A percentile compares a stretch with the other conserved stretches of the same genome.
phyloP scores from a whole-genome alignment of 148 eudicot species.

The Spergularia bocconei region DNA sequence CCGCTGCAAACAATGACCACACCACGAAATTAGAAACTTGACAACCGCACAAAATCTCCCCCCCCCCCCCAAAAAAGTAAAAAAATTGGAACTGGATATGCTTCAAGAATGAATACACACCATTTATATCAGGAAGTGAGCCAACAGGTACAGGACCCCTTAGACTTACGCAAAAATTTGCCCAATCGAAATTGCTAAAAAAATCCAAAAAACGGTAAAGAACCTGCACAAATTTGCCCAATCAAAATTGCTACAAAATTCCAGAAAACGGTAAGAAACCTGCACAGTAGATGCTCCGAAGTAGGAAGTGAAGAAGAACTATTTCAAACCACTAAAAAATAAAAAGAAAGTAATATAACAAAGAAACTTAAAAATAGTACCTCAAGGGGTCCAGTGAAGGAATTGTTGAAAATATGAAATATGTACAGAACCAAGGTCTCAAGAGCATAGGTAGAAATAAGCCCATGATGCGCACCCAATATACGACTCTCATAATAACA shows the following conservation, averaged over 20 bases:
- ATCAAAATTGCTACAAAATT: slow-evolving; percentile 88
- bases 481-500: slow-evolving; percentile 97
- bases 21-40: background rate
- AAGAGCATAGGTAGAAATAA: slow-evolving; percentile 91
- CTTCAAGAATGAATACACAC: slow-evolving; percentile 28
- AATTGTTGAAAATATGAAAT: slow-evolving; percentile 90
- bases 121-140: slow-evolving; percentile 77
- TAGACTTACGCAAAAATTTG: slow-evolving; percentile 79
- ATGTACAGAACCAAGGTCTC: slow-evolving; percentile 97
- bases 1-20: slow-evolving; percentile 48
- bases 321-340: background rate
- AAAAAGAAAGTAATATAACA: background rate
- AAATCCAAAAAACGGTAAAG: slow-evolving; percentile 92
- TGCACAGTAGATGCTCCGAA: slow-evolving; percentile 25
- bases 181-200: slow-evolving; percentile 97
- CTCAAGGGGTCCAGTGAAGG: slow-evolving; percentile 92
- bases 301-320: background rate
- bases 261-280: slow-evolving; percentile 92
- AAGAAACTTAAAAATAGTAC: slow-evolving; percentile 28
- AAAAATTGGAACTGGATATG: slow-evolving; percentile 16
- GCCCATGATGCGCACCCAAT: slow-evolving; percentile 98
- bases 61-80: background rate
- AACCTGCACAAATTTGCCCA: slow-evolving; percentile 84
- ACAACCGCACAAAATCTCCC: background rate
- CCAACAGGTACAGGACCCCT: slow-evolving; percentile 88